Percentiles rank a stretch among this genome's conserved stretches.
These are phyloP conservation scores for Ophiostoma sp. DNA, from an alignment of 2,329 filamentous ascomycete genomes.

Conservation along the genomic window DNA sequence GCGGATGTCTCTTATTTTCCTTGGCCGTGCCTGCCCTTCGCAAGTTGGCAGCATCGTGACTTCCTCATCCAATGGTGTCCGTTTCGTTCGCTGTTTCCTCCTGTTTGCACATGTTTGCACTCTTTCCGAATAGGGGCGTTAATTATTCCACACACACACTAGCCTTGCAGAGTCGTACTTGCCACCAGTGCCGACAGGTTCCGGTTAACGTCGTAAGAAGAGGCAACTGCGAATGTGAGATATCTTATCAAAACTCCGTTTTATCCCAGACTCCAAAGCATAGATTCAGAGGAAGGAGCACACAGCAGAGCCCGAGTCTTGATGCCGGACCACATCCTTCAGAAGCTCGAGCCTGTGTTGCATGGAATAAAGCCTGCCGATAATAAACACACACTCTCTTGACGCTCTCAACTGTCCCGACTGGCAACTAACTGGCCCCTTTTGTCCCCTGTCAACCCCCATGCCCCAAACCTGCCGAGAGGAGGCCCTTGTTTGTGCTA, in stretches of 20 bases:
- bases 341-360: neutral
- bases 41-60: neutral
- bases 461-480: conserved; percentile 2
- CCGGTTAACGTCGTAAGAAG: neutral
- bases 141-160: neutral
- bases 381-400: neutral
- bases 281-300: neutral
- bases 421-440: neutral
- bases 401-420: neutral
- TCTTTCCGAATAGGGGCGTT: neutral
- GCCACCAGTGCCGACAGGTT: neutral
- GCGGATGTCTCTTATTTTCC: neutral
- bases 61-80: neutral
- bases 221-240: neutral
- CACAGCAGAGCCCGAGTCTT: neutral
- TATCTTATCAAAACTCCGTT: neutral
- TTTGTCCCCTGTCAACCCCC: conserved; percentile 20
- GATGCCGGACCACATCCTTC: neutral
- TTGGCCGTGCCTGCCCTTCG: neutral
- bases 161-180: neutral
- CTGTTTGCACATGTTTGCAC: neutral
- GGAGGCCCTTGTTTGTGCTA: conserved; percentile 20
- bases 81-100: neutral
- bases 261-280: neutral
- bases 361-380: neutral